Evolutionary conservation across 2,329 filamentous ascomycete species (phyloP).

Genomic region (Triangularia setosa): DNA sequence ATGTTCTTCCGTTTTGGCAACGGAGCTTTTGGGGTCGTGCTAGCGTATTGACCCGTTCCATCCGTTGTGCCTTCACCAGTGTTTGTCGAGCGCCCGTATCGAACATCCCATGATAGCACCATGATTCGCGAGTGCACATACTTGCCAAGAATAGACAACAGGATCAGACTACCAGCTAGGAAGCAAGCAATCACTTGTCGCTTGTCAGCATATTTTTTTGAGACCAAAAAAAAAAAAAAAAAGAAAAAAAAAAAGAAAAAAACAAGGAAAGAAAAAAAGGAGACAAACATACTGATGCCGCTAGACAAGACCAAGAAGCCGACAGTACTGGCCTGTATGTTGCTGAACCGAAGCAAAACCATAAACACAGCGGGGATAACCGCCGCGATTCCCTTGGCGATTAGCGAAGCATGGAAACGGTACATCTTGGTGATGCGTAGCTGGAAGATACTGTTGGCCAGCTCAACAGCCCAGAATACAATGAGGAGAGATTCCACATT

Average conservation of each 20-base stretch:
- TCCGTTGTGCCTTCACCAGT: slow-evolving; percentile 12
- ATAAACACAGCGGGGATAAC: slow-evolving; percentile 21
- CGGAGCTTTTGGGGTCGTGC: not conserved
- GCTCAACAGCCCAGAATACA: slow-evolving; percentile 38
- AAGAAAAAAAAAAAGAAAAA: not conserved
- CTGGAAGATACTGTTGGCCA: slow-evolving; percentile 24
- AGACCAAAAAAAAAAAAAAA: not conserved
- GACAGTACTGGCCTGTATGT: slow-evolving; percentile 14
- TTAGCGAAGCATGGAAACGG: slow-evolving; percentile 16
- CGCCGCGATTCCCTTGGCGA: slow-evolving; percentile 18
- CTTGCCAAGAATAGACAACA: slow-evolving; percentile 38
- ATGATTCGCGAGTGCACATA: slow-evolving; percentile 38
- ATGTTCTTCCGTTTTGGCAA: slow-evolving; percentile 30
- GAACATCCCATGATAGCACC: slow-evolving; percentile 31
- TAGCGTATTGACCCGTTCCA: not conserved
- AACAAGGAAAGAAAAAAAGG: not conserved
- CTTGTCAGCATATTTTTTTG: not conserved
- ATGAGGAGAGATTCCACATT: slow-evolving; percentile 46
- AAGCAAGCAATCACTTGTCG: slow-evolving; percentile 38
- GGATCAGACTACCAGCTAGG: slow-evolving; percentile 33
- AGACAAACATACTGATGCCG: slow-evolving; percentile 21
- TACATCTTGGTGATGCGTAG: slow-evolving; percentile 15
- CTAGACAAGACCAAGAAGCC: slow-evolving; percentile 23
- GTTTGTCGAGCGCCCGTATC: slow-evolving; percentile 25
- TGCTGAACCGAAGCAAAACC: slow-evolving; percentile 19